These are phyloP conservation scores for Calvatia gigantea DNA, from an alignment of 768 basidiomycete species.

Conservation along the genomic window DNA sequence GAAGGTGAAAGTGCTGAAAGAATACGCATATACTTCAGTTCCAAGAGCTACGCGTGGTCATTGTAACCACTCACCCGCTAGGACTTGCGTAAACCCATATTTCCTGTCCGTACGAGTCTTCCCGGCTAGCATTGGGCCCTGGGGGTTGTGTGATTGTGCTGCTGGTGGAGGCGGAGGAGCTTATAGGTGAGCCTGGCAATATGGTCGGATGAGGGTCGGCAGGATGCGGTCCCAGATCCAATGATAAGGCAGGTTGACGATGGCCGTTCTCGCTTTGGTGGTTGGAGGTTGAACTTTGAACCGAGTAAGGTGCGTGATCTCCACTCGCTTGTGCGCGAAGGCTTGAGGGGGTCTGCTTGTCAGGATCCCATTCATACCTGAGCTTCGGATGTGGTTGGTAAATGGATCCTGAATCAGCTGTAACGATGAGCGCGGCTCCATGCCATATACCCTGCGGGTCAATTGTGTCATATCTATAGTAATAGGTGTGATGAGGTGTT, in stretches of 20 bases:
- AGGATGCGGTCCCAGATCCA: slow-evolving; percentile 69
- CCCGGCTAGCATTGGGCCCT: slow-evolving; percentile 33
- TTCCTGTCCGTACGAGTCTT: slow-evolving; percentile 58
- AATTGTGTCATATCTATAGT: slow-evolving; percentile 79
- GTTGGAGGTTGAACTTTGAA: not conserved
- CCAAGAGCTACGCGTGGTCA: not conserved
- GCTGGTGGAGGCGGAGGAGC: slow-evolving; percentile 10
- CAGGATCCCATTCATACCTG: slow-evolving; percentile 73
- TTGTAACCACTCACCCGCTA: slow-evolving; percentile 41
- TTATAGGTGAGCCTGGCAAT: slow-evolving; percentile 24
- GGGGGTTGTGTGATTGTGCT: slow-evolving; percentile 10
- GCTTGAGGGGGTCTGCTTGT: slow-evolving; percentile 24
- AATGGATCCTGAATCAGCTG: slow-evolving; percentile 73
- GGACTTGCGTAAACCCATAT: slow-evolving; percentile 64
- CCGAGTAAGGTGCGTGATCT: slow-evolving; percentile 8
- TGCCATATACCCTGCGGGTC: slow-evolving; percentile 78
- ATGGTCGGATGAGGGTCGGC: slow-evolving; percentile 64
- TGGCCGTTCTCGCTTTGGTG: not conserved
- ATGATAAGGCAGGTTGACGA: slow-evolving; percentile 24
- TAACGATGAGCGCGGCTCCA: slow-evolving; percentile 86
- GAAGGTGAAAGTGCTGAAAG: slow-evolving; percentile 78
- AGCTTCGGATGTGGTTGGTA: slow-evolving; percentile 74
- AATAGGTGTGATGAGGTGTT: slow-evolving; percentile 1
- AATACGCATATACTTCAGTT: not conserved
- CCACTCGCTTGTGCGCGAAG: slow-evolving; percentile 9